Evolutionary conservation across 1,284 basidiomycete genomes (phyloP).

Genomic region (Ganoderma multipileum): DNA sequence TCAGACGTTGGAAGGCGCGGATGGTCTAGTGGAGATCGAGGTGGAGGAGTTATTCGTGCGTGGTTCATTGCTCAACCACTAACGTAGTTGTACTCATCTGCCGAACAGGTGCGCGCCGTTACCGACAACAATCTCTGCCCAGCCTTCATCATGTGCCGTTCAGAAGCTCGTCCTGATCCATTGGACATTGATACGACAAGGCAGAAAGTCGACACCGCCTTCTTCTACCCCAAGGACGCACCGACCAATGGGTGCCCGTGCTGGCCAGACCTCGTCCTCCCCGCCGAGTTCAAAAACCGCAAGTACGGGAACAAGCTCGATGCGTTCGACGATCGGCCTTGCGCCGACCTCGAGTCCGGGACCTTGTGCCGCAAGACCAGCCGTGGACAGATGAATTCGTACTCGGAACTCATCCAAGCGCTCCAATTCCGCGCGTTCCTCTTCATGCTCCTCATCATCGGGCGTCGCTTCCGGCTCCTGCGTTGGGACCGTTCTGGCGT

Average conservation of each 20-base stretch:
- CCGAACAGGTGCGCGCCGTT: background rate
- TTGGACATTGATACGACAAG: background rate
- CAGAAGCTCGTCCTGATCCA: background rate
- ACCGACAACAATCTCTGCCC: background rate
- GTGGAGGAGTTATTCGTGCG: background rate
- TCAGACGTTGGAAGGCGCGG: background rate
- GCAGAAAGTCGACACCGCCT: constrained; percentile 3
- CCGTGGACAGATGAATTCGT: background rate
- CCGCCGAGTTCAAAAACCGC: constrained; percentile 7
- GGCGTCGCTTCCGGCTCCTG: constrained; percentile 7
- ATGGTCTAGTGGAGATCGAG: background rate
- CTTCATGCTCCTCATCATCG: constrained; percentile 14
- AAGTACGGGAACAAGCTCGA: background rate
- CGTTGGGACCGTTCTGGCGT: constrained; percentile 19
- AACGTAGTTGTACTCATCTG: background rate
- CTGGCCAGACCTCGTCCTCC: background rate
- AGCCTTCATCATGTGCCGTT: background rate
- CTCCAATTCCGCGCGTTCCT: constrained; percentile 12
- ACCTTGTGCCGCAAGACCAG: background rate
- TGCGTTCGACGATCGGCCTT: too few species aligned
- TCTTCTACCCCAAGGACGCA: background rate
- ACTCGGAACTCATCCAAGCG: background rate
- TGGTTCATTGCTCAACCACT: background rate
- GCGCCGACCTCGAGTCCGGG: background rate
- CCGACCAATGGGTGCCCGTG: background rate